These are phyloP conservation scores for Hortiboletus flavorubellus DNA, from an alignment of 768 basidiomycete species.

Conservation along the genomic window DNA sequence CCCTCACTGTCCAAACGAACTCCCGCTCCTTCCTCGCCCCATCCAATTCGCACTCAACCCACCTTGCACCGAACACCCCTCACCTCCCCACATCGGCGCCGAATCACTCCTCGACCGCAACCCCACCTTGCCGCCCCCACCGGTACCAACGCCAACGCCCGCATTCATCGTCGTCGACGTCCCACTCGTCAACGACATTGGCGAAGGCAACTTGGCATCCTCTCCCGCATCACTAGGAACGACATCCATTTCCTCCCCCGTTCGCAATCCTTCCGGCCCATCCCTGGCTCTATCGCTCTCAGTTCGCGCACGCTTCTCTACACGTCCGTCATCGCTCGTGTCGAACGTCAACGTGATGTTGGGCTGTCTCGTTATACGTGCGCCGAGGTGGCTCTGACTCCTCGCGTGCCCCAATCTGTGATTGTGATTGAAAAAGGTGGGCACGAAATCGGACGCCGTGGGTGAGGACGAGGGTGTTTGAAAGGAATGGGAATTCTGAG, in stretches of 20 bases:
- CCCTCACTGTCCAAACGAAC: slow-evolving; percentile 26
- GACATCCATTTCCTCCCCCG: slow-evolving; percentile 27
- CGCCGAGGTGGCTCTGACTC: slow-evolving; percentile 26
- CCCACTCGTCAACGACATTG: slow-evolving; percentile 19
- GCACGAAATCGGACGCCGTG: slow-evolving; percentile 22
- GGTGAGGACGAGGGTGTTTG: slow-evolving; percentile 31
- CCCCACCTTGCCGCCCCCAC: slow-evolving; percentile 6
- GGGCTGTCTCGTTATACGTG: slow-evolving; percentile 23
- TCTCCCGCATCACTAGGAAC: slow-evolving; percentile 8
- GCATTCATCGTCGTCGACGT: slow-evolving; percentile 12
- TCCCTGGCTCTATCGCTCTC: slow-evolving; percentile 10
- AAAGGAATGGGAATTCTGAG: slow-evolving; percentile 13
- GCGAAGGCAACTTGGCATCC: slow-evolving; percentile 19
- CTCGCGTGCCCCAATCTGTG: slow-evolving; percentile 20
- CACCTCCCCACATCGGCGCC: slow-evolving; percentile 22
- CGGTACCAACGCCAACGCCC: slow-evolving; percentile 10
- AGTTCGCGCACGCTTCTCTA: slow-evolving; percentile 26
- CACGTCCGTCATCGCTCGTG: slow-evolving; percentile 17
- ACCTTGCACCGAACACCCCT: slow-evolving; percentile 14
- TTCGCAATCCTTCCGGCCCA: slow-evolving; percentile 7
- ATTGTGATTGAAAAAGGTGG: slow-evolving; percentile 6
- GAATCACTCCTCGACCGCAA: slow-evolving; percentile 26
- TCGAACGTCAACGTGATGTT: slow-evolving; percentile 32
- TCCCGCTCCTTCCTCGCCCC: slow-evolving; percentile 25
- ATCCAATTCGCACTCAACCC: slow-evolving; percentile 30